Base-by-base conservation (phyloP, 805 yeast species). In the Metschnikowia lochheadii region DNA sequence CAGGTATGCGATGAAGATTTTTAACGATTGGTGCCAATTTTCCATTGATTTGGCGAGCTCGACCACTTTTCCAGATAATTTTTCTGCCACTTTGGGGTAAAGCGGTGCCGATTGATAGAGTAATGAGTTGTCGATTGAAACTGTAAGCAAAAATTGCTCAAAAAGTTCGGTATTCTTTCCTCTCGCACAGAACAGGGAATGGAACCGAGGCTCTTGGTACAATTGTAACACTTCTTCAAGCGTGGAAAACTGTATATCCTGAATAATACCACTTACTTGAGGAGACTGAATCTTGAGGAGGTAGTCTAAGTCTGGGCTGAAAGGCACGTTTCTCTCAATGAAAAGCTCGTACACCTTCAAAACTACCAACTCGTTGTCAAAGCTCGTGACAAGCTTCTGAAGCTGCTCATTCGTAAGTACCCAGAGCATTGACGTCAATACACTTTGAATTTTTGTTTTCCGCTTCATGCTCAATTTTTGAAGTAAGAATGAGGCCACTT, bases 391-490 rank as follows among this genome's bases (percentile, higher is more conserved):
- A 13, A 51, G 26, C 11, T 23, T 20, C 26, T 40, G 7, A 11
- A 66, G 50, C 49, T 66, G 65, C 2, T 53, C 58, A 31, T 59
- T 57, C 7, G 60, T 48, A 23, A 69, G 54, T 18, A 63, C 49
- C 72, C 72, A 68, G n/a, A 55, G 36, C 44, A 61, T 62, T 17
- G 56, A 60, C 2, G 53, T 51, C 15, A 66, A 40, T 21, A 57
- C 43, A 3, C 34, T 32, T 44, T 66, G 68, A 26, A 49, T 49
- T n/a, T 48, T 52, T n/a, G 37, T 29, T 1, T 55, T 39, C 7
- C 26, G 46, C 46, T 44, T 23, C 15, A 11, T 7, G 40, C 14
- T 11, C 15, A 35, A 23, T 11, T 10, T 18, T 35, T 35, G 8
- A 33, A 44, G 33, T 5, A 44, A n/a, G 15, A 15, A 23, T 13